Base-by-base conservation (phyloP, 768 basidiomycete species). In the Suillus subalutaceus region DNA sequence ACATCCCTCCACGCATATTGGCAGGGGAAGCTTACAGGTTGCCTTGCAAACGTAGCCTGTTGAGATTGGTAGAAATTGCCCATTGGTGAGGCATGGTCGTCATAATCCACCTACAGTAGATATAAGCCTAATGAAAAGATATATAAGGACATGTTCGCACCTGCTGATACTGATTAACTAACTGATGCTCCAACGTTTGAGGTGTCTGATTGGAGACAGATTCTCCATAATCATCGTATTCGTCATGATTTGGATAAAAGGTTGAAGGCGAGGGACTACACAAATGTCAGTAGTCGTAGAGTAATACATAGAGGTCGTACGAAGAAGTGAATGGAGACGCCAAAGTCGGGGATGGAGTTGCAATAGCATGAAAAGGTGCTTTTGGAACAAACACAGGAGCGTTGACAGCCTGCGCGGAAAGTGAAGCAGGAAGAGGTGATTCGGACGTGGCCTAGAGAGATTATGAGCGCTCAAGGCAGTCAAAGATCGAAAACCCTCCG, bases 331-430 rank as follows among this genome's bases (percentile, higher is more conserved):
- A 74, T 12, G 76, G 72, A 30, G 78, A 70, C 1, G 76, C 68
- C 46, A 74, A 64, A 70, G 74, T 64, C 38, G 75, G 68, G 63
- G 77, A 74, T 43, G 80, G 75, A 32, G 77, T 71, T 10, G 75
- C 65, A 30, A 76, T 67, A 59, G 71, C 78, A 73, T 90, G 92
- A 16, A 92, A 91, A 35, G 77, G 69, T 65, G 73, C 79, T 75
- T 91, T 93, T 23, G 93, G 93, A 26, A 95, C 87, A 67, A 95
- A 95, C 52, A 94, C 87, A 43, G 93, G 92, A 1, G 93, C 93
- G 74, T 94, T 91, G 63, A 93, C 85, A 4, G 91, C 90, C 68
- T 90, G 86, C 53, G 89, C 83, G 3, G 86, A 83, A 77, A 83
- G 73, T 16, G 81, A 68, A 12, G 76, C 72, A 60, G 80, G 74